Percentiles rank a stretch among this genome's conserved stretches.
Conservation (phyloP, 2,329 filamentous ascomycete genomes). For the Lojkania enalia region DNA sequence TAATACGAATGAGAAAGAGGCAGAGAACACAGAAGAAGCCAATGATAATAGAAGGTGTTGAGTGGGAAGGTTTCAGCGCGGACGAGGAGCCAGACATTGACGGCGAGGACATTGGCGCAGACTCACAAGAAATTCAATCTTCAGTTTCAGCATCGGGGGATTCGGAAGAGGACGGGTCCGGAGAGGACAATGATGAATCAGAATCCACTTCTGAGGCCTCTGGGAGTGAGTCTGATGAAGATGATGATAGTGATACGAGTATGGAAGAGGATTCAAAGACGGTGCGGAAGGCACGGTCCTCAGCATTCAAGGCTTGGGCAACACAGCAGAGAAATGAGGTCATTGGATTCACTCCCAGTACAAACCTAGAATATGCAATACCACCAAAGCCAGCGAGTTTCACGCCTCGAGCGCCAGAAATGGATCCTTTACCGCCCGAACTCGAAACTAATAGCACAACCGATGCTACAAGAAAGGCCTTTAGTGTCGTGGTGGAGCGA, state of each 20-base stretch:
- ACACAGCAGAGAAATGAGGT: slow-evolving; percentile 82
- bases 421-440: slow-evolving; percentile 71
- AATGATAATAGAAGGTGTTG: slow-evolving; percentile 48
- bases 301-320: slow-evolving; percentile 94
- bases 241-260: slow-evolving; percentile 37
- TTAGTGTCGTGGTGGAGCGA: slow-evolving; percentile 72
- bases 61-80: slow-evolving; percentile 67
- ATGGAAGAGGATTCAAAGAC: slow-evolving; percentile 43
- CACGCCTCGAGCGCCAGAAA: slow-evolving; percentile 66
- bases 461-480: slow-evolving; percentile 70
- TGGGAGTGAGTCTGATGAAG: slow-evolving; percentile 41
- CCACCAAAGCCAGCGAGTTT: slow-evolving; percentile 63
- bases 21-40: slow-evolving; percentile 55
- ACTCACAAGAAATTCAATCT: slow-evolving; percentile 7
- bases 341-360: slow-evolving; percentile 66
- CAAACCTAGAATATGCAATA: slow-evolving; percentile 36
- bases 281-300: slow-evolving; percentile 52
- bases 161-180: slow-evolving; percentile 6
- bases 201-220: slow-evolving; percentile 39
- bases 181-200: slow-evolving; percentile 19
- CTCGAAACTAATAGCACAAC: slow-evolving; percentile 60
- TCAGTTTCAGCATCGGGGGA: slow-evolving; percentile 10
- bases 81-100: slow-evolving; percentile 39
- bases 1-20: slow-evolving; percentile 82
- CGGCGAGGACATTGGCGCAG: slow-evolving; percentile 10